Evolutionary conservation across 352 stramenopile genomes (phyloP), one percentile per base, ranked within the genome.

Genomic region (Phytophthora meadii): DNA sequence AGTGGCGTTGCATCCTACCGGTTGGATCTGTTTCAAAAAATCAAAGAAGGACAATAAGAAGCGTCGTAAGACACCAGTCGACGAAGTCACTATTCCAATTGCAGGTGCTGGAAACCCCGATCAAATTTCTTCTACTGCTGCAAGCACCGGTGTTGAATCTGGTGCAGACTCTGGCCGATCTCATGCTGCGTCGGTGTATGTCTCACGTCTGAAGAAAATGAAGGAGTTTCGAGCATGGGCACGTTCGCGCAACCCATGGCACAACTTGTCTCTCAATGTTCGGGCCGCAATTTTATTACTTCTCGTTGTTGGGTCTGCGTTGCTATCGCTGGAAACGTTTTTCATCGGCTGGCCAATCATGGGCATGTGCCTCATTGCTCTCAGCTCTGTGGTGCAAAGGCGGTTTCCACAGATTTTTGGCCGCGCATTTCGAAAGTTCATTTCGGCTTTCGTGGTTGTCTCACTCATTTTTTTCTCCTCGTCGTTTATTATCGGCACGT

Each of bases 381-480:
- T 92, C 53, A 81, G 74, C 54, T 84, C 73, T 14, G 81, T 88
- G 25, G 86, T 89, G 22, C 85, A 94, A 71, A 70, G 65, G 44
- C 77, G 84, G 27, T 94, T 92, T 39, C 85, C 85, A 44, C 83
- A 92, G 66, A 83, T 94, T 28, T 94, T 94, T 36, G 85, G 85
- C 4, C 68, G 73, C 40, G 77, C 79, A 27, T 94, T 94, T 62
- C 76, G 79, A 15, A 75, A 91, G 54, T 94, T 94, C 40, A 84
- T 94, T 76, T 80, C 71, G 3, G 54, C 71, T 36, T 94, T 94
- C 51, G 82, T 92, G 41, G 24, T 90, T 17, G 70, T 94, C 47
- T 94, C 85, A 59, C 71, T 94, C 42, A 68, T 94, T 30, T 94
- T 94, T 68, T 94, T 94, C 68, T 91, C 84, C 25, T 90, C 84